Evolutionary conservation across 192 early-diverging fungal genomes (phyloP).

Genomic region (Fimicolochytrium jonesii): DNA sequence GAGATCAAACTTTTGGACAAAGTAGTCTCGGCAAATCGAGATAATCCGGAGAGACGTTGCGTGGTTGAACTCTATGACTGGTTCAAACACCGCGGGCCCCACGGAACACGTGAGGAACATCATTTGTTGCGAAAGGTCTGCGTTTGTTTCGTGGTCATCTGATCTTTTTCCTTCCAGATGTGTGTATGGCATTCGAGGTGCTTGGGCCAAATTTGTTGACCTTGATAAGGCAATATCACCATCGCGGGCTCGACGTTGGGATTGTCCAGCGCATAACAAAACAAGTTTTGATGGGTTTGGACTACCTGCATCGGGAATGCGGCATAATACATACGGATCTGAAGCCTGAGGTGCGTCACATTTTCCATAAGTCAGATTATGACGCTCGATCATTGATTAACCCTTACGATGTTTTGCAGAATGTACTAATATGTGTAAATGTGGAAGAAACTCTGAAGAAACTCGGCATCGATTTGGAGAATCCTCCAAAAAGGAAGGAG

Average conservation of each 20-base stretch:
- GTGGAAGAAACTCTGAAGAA: constrained; percentile 72
- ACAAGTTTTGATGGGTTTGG: constrained; percentile 87
- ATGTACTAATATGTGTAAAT: constrained; percentile 90
- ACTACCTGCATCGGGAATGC: constrained; percentile 92
- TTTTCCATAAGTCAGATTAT: neutral
- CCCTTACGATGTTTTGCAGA: constrained; percentile 33
- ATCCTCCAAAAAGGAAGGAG: constrained; percentile 19
- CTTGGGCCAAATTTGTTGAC: constrained; percentile 92
- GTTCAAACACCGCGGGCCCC: constrained; percentile 83
- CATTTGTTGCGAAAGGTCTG: neutral
- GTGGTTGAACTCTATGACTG: constrained; percentile 90
- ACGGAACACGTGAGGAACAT: constrained; percentile 64
- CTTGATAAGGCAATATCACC: constrained; percentile 76
- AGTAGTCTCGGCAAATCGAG: constrained; percentile 63
- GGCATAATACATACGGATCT: constrained; percentile 97
- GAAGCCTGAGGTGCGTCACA: constrained; percentile 73
- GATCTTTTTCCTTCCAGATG: constrained; percentile 42
- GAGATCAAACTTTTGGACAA: constrained; percentile 91
- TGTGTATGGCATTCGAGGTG: constrained; percentile 98
- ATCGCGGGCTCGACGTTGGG: constrained; percentile 77
- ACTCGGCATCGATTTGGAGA: constrained; percentile 36
- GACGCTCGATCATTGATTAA: neutral
- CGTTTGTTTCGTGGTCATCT: neutral
- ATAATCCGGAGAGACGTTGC: constrained; percentile 52
- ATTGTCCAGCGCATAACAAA: constrained; percentile 88